Evolutionary conservation across 192 early-diverging fungal species (phyloP).

Genomic region (Entomortierella lignicola): DNA sequence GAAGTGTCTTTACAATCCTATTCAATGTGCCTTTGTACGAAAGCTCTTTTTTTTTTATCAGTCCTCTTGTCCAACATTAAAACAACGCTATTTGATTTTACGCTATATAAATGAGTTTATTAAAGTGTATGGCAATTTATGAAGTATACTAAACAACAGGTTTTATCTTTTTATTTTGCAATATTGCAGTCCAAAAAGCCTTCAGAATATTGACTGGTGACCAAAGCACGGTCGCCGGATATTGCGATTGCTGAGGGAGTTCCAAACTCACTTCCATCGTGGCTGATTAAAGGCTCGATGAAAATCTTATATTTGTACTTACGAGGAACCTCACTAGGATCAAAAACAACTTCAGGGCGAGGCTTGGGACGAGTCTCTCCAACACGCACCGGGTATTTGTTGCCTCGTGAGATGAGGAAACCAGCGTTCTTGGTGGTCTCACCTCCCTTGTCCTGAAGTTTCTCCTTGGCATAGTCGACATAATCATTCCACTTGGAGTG

Average conservation of each 20-base stretch:
- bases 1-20: too few relatives aligned
- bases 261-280: slow-evolving; percentile 50
- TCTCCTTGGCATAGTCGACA: slow-evolving; percentile 31
- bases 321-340: slow-evolving; percentile 26
- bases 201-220: slow-evolving; percentile 39
- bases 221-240: slow-evolving; percentile 18
- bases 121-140: too few relatives aligned
- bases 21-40: too few relatives aligned
- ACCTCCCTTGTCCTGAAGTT: slow-evolving; percentile 15
- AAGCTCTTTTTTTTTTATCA: background rate
- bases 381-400: slow-evolving; percentile 31
- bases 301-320: slow-evolving; percentile 29
- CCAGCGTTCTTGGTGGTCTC: slow-evolving; percentile 23
- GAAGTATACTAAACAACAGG: background rate
- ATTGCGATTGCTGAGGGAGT: slow-evolving; percentile 38
- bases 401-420: slow-evolving; percentile 31
- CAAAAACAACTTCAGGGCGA: slow-evolving; percentile 38
- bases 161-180: background rate
- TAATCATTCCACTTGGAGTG: slow-evolving; percentile 44
- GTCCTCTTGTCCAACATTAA: too few relatives aligned
- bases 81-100: too few relatives aligned
- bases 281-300: slow-evolving; percentile 33
- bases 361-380: slow-evolving; percentile 52
- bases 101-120: too few relatives aligned
- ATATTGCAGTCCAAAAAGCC: slow-evolving; percentile 45